Evolutionary conservation across 352 stramenopile genomes (phyloP), one percentile per base, ranked within the genome.

Genomic region (Phytophthora cactorum): DNA sequence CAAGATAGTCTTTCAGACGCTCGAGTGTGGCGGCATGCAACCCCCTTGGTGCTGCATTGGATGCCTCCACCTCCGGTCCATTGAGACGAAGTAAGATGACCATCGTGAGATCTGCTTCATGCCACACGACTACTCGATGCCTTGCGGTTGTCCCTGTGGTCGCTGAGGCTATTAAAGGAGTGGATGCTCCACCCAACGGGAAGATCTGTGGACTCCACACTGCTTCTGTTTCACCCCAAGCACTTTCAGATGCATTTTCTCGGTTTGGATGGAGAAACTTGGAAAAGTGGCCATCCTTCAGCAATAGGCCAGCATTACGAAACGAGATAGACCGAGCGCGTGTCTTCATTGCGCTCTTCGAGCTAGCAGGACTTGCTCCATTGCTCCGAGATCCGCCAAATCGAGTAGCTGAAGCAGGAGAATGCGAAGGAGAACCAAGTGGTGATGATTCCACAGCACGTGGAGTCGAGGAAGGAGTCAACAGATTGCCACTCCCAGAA

Each of bases 31-130:
- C 44, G 0, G 50, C 9, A n/a, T 61, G 54, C 9, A 78, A 63
- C 27, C 2, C 11, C 29, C 8, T 12, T 53, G 5, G 31, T 27
- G 4, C n/a, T 70, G 39, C 2, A n/a, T 7, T 29, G 5, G 25
- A 17, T 36, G 55, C 50, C 51, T 49, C 12, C 12, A 49, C 7
- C 6, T 52, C 2, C 2, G n/a, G 41, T 58, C 62, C n/a, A 31
- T 66, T 46, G 0, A 52, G 28, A 46, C 57, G 67, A 7, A 81
- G 50, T 6, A 88, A 66, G 14, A 86, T 32, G 1, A 90, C 29
- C 41, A 90, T 64, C 12, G 82, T 81, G 4, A 89, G 59, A 52
- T 88, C 77, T 39, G 63, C 68, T 51, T 90, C 78, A 54, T 90
- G 79, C 69, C 78, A 90, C 27, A 89, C 46, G 7, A 77, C 64